Conservation (phyloP, 2,329 filamentous ascomycete genomes). For the Cryphonectria nitschkei region DNA sequence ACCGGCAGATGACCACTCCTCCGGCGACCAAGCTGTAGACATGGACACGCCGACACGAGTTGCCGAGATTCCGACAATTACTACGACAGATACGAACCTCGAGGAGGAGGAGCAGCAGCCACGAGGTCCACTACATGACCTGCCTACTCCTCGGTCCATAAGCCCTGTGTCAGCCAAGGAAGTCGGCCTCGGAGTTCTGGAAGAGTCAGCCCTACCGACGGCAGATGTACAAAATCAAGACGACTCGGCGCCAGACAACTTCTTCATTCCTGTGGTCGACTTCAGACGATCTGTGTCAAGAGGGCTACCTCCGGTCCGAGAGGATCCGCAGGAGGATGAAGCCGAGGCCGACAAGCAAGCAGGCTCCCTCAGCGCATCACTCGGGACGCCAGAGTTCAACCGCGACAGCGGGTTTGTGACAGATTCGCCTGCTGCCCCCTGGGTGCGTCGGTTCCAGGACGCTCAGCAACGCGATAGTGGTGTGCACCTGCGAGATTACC, state of each 20-base stretch:
- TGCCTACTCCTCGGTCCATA: constrained; percentile 8
- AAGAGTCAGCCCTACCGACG: constrained; percentile 23
- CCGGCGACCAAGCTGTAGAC: background rate
- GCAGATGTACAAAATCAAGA: constrained; percentile 28
- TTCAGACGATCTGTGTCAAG: constrained; percentile 48
- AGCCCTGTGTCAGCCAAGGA: constrained; percentile 17
- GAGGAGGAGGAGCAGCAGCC: constrained; percentile 1
- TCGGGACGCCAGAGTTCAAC: constrained; percentile 43
- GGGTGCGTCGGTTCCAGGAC: constrained; percentile 40
- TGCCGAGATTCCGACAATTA: constrained; percentile 1
- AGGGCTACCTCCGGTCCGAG: constrained; percentile 56
- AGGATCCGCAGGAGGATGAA: constrained; percentile 53
- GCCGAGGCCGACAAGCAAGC: constrained; percentile 37
- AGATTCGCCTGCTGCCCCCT: constrained; percentile 47
- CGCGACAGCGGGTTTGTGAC: constrained; percentile 55
- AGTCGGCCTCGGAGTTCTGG: constrained; percentile 22
- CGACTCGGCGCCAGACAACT: constrained; percentile 23
- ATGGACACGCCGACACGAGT: constrained; percentile 3
- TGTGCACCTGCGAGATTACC: constrained; percentile 56
- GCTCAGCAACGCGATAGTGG: constrained; percentile 57
- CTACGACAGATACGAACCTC: constrained; percentile 12
- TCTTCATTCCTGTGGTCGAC: constrained; percentile 38
- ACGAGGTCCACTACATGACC: background rate
- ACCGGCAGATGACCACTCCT: background rate
- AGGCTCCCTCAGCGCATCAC: constrained; percentile 29